These are phyloP conservation scores for Tuber microsphaerosporum DNA, from an alignment of 495 filamentous ascomycete species.

Conservation along the genomic window DNA sequence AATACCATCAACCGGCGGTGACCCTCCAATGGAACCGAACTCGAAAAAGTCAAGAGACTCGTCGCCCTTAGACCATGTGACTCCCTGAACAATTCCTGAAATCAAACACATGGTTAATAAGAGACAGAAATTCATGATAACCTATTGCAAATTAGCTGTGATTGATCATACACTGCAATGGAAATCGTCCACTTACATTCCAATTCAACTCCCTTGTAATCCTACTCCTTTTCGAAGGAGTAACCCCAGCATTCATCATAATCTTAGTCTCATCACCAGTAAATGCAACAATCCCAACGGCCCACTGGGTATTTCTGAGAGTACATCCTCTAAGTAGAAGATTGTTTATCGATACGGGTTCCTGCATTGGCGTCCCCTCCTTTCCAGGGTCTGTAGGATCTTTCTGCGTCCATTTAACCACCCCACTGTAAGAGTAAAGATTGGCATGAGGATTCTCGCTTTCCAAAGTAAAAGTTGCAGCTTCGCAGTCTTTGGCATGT, in stretches of 20 bases:
- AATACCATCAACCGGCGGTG: slow-evolving; percentile 71
- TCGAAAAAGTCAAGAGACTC: slow-evolving; percentile 79
- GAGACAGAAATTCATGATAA: slow-evolving; percentile 86
- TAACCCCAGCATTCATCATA: slow-evolving; percentile 97
- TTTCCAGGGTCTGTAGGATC: slow-evolving; percentile 55
- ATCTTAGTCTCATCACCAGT: slow-evolving; percentile 98
- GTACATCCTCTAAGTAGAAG: slow-evolving; percentile 86
- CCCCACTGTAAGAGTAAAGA: slow-evolving; percentile 85
- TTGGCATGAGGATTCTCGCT: slow-evolving; percentile 90
- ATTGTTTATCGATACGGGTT: slow-evolving; percentile 92
- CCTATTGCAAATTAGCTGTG: slow-evolving; percentile 27
- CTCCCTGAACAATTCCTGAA: slow-evolving; percentile 74
- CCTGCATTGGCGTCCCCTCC: slow-evolving; percentile 68
- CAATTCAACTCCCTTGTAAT: slow-evolving; percentile 91
- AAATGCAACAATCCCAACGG: slow-evolving; percentile 90
- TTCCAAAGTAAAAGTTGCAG: slow-evolving; percentile 76
- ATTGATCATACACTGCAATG: background rate
- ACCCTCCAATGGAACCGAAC: slow-evolving; percentile 72
- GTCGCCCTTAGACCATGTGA: slow-evolving; percentile 66
- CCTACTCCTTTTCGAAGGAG: slow-evolving; percentile 87
- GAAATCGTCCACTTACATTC: slow-evolving; percentile 56
- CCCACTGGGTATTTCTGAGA: slow-evolving; percentile 93
- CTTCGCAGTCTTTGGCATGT: slow-evolving; percentile 87
- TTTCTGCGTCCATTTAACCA: slow-evolving; percentile 75
- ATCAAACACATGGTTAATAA: slow-evolving; percentile 86